Evolutionary conservation across 208 protist genomes (phyloP), one percentile per base, ranked within the genome.

Genomic region (Trypanosoma avium): DNA sequence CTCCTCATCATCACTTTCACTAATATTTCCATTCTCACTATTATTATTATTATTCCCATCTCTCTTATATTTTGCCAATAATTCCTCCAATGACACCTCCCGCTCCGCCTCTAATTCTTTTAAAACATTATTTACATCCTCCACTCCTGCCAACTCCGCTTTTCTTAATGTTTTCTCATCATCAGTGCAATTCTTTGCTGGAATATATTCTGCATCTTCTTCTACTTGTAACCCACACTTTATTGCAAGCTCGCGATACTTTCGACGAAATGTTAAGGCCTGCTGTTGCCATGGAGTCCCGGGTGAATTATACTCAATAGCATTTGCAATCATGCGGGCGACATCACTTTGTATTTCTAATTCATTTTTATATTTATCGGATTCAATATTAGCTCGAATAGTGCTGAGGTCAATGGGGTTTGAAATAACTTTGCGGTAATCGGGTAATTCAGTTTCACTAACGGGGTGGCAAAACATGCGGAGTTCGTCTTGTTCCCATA

Each of bases 391-490:
- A 26, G 75, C 35, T 9, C 74, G 67, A 35, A 96, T 93, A 17
- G 83, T 93, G 45, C 81, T 81, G 12, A 96, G 73, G 63, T 96
- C 90, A 61, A 96, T 86, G 13, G 90, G 90, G 33, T 26, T 61
- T 24, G 65, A 61, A 4, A 94, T 76, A 3, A 89, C 73, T 1
- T 81, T 73, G 55, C 84, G 73, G 75, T 96, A 96, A 17, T 81
- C 84, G 1, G 90, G 90, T 22, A 92, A 75, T 27, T 91, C 87
- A 5, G 76, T 81, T 32, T 55, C 73, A 65, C 79, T 90, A 17
- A 96, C 90, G 6, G 90, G 90, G 61, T 91, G 73, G 70, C 90
- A 83, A 59, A 96, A 96, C 90, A 96, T 96, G 33, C 69, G 70
- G 10, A 96, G 74, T 36, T 75, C 78, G 67, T 96, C 90, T 10